These are phyloP conservation scores for Ophiostoma triangulosporum DNA, from an alignment of 2,329 filamentous ascomycete genomes.

Conservation along the genomic window DNA sequence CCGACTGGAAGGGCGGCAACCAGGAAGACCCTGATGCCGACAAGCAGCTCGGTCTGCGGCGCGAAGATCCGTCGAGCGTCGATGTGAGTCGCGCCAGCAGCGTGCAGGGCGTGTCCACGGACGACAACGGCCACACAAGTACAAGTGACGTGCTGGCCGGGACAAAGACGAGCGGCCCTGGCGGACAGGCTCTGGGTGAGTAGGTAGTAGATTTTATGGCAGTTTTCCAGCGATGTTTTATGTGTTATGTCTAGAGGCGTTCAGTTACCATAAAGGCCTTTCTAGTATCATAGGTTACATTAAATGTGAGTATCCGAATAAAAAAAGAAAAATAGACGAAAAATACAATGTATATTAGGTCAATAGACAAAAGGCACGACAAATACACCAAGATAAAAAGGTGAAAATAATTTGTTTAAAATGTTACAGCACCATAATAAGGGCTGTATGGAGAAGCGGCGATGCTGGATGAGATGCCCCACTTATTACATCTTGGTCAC, in stretches of 20 bases:
- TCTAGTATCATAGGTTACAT: no score
- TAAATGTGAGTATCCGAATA: no score
- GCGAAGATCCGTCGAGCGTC: constrained; percentile 49
- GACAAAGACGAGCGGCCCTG: constrained; percentile 19
- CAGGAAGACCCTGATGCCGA: constrained; percentile 33
- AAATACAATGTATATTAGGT: no score
- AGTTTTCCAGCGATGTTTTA: no score
- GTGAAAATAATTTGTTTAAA: background rate
- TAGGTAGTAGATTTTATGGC: no score
- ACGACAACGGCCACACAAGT: background rate
- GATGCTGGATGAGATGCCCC: background rate
- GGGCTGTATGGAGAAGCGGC: background rate
- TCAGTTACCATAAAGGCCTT: no score
- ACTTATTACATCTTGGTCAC: background rate
- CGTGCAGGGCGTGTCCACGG: constrained; percentile 29
- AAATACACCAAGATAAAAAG: no score
- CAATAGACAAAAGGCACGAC: no score
- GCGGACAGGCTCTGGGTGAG: constrained; percentile 15
- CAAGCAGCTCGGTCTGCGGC: constrained; percentile 56
- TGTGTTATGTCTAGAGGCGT: no score
- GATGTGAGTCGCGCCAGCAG: constrained; percentile 63
- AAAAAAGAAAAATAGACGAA: no score
- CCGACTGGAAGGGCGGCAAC: constrained; percentile 60
- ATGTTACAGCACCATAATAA: background rate
- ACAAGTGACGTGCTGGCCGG: constrained; percentile 13